Percentiles rank a stretch among this genome's conserved stretches.
Conservation (phyloP, 2,329 filamentous ascomycete genomes). For the Cladobotryum mycophilum region DNA sequence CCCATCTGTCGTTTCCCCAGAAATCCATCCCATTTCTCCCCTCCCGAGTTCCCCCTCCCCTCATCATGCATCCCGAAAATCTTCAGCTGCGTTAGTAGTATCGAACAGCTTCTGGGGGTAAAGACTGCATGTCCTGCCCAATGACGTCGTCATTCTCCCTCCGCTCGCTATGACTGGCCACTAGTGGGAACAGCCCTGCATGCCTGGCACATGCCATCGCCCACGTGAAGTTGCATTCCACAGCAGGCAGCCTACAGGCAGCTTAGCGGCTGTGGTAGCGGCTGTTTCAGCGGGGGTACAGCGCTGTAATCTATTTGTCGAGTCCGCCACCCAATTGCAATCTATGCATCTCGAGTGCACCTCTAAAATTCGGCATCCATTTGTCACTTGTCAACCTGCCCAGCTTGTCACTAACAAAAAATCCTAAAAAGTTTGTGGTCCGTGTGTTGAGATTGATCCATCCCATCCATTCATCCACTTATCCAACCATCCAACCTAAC, state of each 20-base stretch:
- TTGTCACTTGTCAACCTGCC: too few species aligned
- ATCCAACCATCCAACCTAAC: neutral
- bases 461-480: neutral
- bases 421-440: too few species aligned
- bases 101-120: neutral
- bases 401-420: too few species aligned
- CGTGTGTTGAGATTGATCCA: too few species aligned
- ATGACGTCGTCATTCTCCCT: neutral
- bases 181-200: neutral
- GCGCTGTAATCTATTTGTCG: neutral
- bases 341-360: too few species aligned
- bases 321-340: neutral
- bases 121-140: neutral
- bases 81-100: neutral
- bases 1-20: too few species aligned
- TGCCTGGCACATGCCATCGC: constrained; percentile 3
- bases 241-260: neutral
- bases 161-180: neutral
- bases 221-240: constrained; percentile 1
- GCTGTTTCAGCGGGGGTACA: neutral
- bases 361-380: too few species aligned
- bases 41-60: too few species aligned
- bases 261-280: neutral
- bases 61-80: neutral
- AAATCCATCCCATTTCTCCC: too few species aligned